Evolutionary conservation across 1,284 basidiomycete genomes (phyloP).

Genomic region (Apiotrichum montevideense): DNA sequence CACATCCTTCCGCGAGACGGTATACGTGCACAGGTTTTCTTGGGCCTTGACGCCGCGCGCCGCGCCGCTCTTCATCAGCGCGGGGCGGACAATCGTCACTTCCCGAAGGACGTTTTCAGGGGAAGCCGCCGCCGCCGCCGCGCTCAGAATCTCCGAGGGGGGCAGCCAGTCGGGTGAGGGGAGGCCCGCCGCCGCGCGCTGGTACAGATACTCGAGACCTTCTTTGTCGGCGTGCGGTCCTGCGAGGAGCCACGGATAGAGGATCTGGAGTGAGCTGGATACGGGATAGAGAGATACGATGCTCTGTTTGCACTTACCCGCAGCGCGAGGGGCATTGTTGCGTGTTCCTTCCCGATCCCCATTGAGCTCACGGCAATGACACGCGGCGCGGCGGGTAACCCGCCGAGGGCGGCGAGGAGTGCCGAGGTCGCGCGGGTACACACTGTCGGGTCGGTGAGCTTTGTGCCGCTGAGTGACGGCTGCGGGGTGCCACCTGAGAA

Average conservation of each 20-base stretch:
- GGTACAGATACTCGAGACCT: constrained; percentile 25
- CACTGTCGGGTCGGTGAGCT: constrained; percentile 20
- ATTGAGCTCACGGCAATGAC: constrained; percentile 26
- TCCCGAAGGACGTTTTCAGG: constrained; percentile 19
- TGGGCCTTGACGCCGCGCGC: constrained; percentile 8
- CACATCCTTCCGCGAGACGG: constrained; percentile 19
- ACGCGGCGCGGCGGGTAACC: constrained; percentile 12
- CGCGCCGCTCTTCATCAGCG: constrained; percentile 17
- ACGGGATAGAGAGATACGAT: too few relatives aligned
- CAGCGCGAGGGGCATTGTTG: constrained; percentile 19
- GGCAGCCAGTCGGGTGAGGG: background rate
- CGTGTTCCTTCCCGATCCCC: constrained; percentile 27
- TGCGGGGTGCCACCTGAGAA: constrained; percentile 14
- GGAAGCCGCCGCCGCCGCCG: background rate
- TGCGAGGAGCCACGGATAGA: constrained; percentile 22
- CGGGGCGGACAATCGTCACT: constrained; percentile 25
- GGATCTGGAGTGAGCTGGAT: constrained; percentile 8
- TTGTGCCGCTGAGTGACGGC: constrained; percentile 15
- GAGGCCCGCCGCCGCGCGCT: constrained; percentile 10
- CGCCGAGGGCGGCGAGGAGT: constrained; percentile 15
- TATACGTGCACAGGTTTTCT: constrained; percentile 15
- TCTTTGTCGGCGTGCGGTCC: constrained; percentile 29
- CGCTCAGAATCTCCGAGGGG: constrained; percentile 7
- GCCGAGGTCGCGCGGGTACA: constrained; percentile 19
- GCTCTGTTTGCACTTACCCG: constrained; percentile 14